Evolutionary conservation across 2,329 filamentous ascomycete species (phyloP), one percentile per base, ranked within the genome.

Genomic region (Xylaria sp.): DNA sequence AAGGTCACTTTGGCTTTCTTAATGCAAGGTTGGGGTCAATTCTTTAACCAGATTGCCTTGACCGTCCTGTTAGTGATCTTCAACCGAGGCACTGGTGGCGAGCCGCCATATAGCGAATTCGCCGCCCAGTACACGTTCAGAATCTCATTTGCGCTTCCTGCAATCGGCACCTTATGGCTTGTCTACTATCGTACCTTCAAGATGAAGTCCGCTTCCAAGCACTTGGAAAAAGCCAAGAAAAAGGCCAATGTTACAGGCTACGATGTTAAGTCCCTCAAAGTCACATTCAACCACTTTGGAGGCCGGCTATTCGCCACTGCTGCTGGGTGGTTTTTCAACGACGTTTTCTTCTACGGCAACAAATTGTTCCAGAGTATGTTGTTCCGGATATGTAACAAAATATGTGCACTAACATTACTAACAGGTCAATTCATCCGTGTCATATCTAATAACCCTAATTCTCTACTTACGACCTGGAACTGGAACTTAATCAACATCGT

Each of bases 281-380:
- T 92, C 71, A 94, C 92, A 46, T 87, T 93, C 78, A 85, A 79
- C 59, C 87, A 96, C 80, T 98, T 97, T 69, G 92, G 93, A 48
- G 90, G 90, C 54, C 92, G 94, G 69, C 80, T 98, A 23, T 73
- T 97, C 19, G 94, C 94, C 51, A 97, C 94, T 19, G 88, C 93
- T 10, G 91, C 91, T 58, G 86, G 88, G 35, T 98, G 94, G 94
- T 98, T 94, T 78, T 91, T 89, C 80, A 98, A 98, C 77, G 94
- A 98, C 73, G 90, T 98, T 68, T 97, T 98, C 85, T 98, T 98
- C 83, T 98, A 98, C 81, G 94, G 94, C 70, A 97, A 97, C 89
- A 97, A 97, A 85, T 89, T 97, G 55, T 97, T 97, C 85, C 93
- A 97, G 80, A 86, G 71, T 71, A 66, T 62, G 70, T 33, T 17